Base-by-base conservation (phyloP, 2,329 filamentous ascomycete species). In the Aspergillus quadrilineatus region DNA sequence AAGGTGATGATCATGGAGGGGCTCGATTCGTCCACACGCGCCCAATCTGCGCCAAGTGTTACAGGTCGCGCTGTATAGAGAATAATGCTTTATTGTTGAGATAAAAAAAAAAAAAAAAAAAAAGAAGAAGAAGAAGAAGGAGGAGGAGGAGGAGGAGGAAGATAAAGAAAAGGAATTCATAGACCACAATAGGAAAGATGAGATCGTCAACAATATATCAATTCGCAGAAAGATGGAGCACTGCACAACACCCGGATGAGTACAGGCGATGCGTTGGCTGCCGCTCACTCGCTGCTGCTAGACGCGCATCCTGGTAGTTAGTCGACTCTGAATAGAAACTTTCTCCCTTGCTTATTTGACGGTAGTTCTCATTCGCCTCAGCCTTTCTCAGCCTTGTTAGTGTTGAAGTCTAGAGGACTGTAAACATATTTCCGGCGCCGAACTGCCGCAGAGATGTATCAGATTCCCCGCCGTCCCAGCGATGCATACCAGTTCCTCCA, bases 1-100 rank as follows among this genome's bases (percentile, higher is more conserved):
- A 42, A 10, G 52, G 55, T 22, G 49, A 58, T 15, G 47, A 47
- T 50, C 52, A 47, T 50, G 48, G 56, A 57, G 50, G 37, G 56
- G 58, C 58, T 51, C 55, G 48, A 62, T 62, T 62, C 60, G 58
- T 48, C 45, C 26, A 44, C 34, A 55, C 43, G 43, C 53, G 53
- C 42, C 45, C 42, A 53, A 50, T 42, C 65, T 64, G 62, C 68
- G 66, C 67, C 61, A 58, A 58, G 57, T 49, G 62, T 59, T 61
- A 57, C 61, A 58, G 68, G 67, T 68, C 64, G 53, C 50, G 48
- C 43, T 44, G 37, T 37, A 9, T 14, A 37, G 34, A 14, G 10
- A 12, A 37, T 14, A 37, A 37, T 37, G 5, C 34, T 22, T 22
- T 22, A 22, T 22, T 22, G 22, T 22, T 22, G 22, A 22, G 22